phyloP scores from a whole-genome alignment of 2,329 filamentous ascomycete genomes.

The Gaeumannomyces tritici region DNA sequence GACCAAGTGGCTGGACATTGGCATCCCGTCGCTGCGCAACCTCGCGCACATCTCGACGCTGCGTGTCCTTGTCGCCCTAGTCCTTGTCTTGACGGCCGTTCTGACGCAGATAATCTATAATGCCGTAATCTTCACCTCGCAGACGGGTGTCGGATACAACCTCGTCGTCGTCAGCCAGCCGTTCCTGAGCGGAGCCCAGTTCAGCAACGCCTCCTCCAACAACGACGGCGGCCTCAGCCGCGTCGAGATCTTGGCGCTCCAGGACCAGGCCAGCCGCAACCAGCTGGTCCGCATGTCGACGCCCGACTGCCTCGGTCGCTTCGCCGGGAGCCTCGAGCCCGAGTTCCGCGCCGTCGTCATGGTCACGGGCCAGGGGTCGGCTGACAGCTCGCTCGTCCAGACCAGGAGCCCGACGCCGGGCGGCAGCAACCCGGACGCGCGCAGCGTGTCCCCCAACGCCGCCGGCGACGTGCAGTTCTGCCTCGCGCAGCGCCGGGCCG shows the following conservation, averaged over 20 bases:
- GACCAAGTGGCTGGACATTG: conserved; percentile 41
- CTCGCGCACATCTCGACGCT: conserved; percentile 30
- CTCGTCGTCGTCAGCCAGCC: conserved; percentile 23
- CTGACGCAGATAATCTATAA: conserved; percentile 43
- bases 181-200: conserved; percentile 25
- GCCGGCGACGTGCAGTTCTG: conserved; percentile 16
- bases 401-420: conserved; percentile 18
- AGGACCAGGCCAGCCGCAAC: conserved; percentile 19
- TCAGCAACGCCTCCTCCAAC: conserved; percentile 22
- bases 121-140: conserved; percentile 35
- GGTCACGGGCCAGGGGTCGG: conserved; percentile 16
- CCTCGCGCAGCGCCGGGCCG: conserved; percentile 16
- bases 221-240: conserved; percentile 24
- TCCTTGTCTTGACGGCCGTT: conserved; percentile 31
- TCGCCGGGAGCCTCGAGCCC: conserved; percentile 20
- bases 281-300: conserved; percentile 21
- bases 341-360: conserved; percentile 24
- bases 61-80: conserved; percentile 26
- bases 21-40: conserved; percentile 42
- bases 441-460: conserved; percentile 3
- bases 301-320: conserved; percentile 19
- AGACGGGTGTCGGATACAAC: conserved; percentile 21
- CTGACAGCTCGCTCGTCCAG: conserved; percentile 21
- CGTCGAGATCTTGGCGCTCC: conserved; percentile 24
- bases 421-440: conserved; percentile 4